Evolutionary conservation across 176 grass and related monocot species (phyloP), one percentile per base, ranked within the genome.

Genomic region (Carex pumila): DNA sequence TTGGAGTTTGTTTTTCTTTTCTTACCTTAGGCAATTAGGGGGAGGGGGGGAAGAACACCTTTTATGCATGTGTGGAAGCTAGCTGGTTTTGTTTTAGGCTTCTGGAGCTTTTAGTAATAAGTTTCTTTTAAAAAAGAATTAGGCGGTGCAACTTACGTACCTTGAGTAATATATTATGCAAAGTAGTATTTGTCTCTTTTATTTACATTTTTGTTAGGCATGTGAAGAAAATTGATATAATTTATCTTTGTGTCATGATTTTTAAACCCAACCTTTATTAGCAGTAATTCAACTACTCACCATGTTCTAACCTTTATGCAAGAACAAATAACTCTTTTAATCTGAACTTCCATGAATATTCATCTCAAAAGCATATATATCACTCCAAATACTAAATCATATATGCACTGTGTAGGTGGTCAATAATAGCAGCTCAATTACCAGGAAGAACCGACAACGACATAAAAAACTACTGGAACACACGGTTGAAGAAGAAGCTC

Each of bases 381-480:
- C 6, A 32, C 1, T 25, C 6, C 0, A 4, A 56, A 31, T 47
- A 85, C 9, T 45, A 39, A 61, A 85, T 13, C 11, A n/a, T 9
- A 13, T 73, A 83, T 64, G 15, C 15, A 85, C 69, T 71, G 56
- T 74, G 25, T 80, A 99, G 96, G 89, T 99, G 96, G 96, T 99
- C 96, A 49, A 99, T 99, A 71, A 99, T 99, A 19, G 96, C 96
- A 75, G 96, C 96, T 15, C 96, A 99, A 84, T 53, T 99, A 84
- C 96, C 91, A 0, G 96, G 96, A 43, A 88, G 96, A 74, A 99
- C 96, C 12, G 96, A 99, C 65, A 99, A 99, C 70, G 96, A 99
- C 85, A 99, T 99, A 85, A 99, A 99, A 87, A 99, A 99, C 84
- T 95, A 99, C 76, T 99, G 96, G 96, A 99, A 99, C 93, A 99